Conservation (phyloP, 2,329 filamentous ascomycete species). For the Ophiocordyceps camponoti-saundersi region DNA sequence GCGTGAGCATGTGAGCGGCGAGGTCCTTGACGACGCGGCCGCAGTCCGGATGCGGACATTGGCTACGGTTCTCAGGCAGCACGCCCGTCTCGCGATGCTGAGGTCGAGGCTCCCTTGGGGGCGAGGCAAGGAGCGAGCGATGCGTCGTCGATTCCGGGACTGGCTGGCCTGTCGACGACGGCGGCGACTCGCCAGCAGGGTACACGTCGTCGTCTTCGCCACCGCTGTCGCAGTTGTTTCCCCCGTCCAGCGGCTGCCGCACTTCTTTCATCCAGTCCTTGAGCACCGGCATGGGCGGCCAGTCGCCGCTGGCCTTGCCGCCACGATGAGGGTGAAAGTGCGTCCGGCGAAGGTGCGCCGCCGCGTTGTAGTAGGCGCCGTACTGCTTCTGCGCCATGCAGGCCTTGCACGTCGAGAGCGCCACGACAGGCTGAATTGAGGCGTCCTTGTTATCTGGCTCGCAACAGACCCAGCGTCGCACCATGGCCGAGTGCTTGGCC, state of each 20-base stretch:
- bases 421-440: constrained; percentile 29
- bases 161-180: constrained; percentile 1
- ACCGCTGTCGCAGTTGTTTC: constrained; percentile 25
- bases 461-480: constrained; percentile 38
- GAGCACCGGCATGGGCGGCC: constrained; percentile 38
- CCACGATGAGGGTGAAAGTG: constrained; percentile 39
- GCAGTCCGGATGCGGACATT: constrained; percentile 40
- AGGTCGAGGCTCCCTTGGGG: constrained; percentile 6
- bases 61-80: constrained; percentile 23
- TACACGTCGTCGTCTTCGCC: constrained; percentile 28
- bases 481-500: constrained; percentile 36
- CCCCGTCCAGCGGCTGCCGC: constrained; percentile 29
- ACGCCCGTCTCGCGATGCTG: constrained; percentile 9
- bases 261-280: constrained; percentile 47
- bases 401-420: constrained; percentile 37
- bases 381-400: constrained; percentile 39
- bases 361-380: constrained; percentile 41
- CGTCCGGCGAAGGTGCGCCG: constrained; percentile 37
- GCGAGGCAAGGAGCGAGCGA: constrained; percentile 1
- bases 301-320: constrained; percentile 39
- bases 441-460: constrained; percentile 25
- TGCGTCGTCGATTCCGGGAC: constrained; percentile 4
- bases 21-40: constrained; percentile 45
- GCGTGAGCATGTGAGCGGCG: constrained; percentile 88
- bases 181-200: constrained; percentile 2